Percentiles rank a stretch among this genome's conserved stretches.
Evolutionary conservation across 2,329 filamentous ascomycete genomes (phyloP).

Genomic region (Sclerotinia subarctica): DNA sequence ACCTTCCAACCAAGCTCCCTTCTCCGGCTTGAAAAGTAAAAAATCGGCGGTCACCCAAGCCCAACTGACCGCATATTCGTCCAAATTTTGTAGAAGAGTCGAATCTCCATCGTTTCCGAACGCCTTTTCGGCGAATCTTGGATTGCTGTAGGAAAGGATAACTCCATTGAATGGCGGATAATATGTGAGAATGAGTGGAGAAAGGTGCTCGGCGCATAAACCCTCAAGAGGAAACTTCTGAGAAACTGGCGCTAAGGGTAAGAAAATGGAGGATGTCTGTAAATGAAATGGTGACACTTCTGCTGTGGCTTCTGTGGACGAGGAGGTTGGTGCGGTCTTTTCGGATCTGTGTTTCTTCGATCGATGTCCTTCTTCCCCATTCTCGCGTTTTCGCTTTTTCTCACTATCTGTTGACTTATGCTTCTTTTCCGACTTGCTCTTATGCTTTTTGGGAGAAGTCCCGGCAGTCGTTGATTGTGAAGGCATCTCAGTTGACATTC

Average conservation of each 20-base stretch:
- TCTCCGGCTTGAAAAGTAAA: constrained; percentile 73
- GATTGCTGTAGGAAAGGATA: constrained; percentile 70
- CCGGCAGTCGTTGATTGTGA: constrained; percentile 18
- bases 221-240: constrained; percentile 68
- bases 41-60: constrained; percentile 88
- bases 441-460: constrained; percentile 33
- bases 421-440: constrained; percentile 37
- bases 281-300: constrained; percentile 68
- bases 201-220: constrained; percentile 70
- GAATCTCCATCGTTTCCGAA: constrained; percentile 50
- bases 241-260: constrained; percentile 68
- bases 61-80: constrained; percentile 84
- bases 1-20: constrained; percentile 73
- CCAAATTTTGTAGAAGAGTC: constrained; percentile 52
- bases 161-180: constrained; percentile 70
- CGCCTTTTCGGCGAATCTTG: constrained; percentile 60
- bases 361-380: constrained; percentile 43
- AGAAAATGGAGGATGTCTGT: constrained; percentile 77
- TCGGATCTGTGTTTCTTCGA: constrained; percentile 45
- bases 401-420: constrained; percentile 42
- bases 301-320: constrained; percentile 18
- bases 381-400: constrained; percentile 43
- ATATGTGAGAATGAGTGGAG: constrained; percentile 73
- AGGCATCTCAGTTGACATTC: constrained; percentile 35
- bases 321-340: constrained; percentile 37